Evolutionary conservation across 2,329 filamentous ascomycete species (phyloP), one percentile per base, ranked within the genome.

Genomic region (Xylogone sp.): DNA sequence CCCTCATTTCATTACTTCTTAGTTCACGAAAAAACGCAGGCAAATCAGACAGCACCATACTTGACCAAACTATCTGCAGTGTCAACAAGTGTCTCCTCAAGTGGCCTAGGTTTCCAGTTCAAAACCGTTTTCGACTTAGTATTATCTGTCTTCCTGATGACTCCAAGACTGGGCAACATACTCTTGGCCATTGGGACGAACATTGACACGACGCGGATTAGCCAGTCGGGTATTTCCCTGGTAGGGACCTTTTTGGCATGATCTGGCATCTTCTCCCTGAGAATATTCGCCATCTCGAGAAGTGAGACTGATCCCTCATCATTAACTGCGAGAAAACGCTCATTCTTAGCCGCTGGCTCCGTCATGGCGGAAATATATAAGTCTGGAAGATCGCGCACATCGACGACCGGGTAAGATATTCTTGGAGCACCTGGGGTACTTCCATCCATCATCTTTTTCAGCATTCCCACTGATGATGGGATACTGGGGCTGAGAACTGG

Each of bases 331-430:
- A 64, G 52, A 34, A 66, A 66, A 7, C 65, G 52, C 52, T 66
- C 54, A 9, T 58, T 59, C 1, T 50, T 52, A 12, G 64, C 62
- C 21, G 58, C 50, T 2, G 62, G 57, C 19, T 54, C 24, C 12
- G 53, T 61, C 64, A 67, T 66, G 4, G 63, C 64, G 18, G 49
- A 53, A 2, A 68, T 16, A 52, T 69, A 65, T 18, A 68, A 54
- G 21, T 57, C 56, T 2, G 62, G 66, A 8, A 67, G 61, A 48
- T 69, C 67, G 3, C 67, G 59, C 1, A 68, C 66, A 48, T 68
- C 67, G 16, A 66, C 63, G 7, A 59, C 21, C 3, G 56, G 53
- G 27, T 63, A 59, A 16, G 43, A 47, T 8, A 68, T 29, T 3
- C 60, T 49, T 1, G 65, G 65, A 45, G 59, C 48, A n/a, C 56